Evolutionary conservation across 1,284 basidiomycete species (phyloP), one percentile per base, ranked within the genome.

Genomic region (Microbotryum lychnidis-dioicae): DNA sequence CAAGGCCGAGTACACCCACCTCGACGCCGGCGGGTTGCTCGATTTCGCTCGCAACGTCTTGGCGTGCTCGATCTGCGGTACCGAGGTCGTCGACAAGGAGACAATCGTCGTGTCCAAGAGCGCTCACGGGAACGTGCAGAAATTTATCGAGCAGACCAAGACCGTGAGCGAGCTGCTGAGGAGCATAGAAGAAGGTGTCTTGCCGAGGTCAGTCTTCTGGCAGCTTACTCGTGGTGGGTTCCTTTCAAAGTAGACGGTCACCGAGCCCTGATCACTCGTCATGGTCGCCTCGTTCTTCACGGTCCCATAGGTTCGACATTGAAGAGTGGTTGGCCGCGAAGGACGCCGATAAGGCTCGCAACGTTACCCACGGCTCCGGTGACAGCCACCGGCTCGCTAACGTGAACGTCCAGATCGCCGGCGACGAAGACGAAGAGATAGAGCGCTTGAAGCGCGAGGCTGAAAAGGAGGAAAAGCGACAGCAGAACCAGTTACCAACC

Each of bases 71-170:
- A 75, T 78, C 12, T 82, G 81, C 67, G 74, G 74, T 25, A 77
- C 76, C 51, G 91, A 94, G 74, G 81, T 97, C 25, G 79, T 89
- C 50, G 89, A 97, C 76, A 93, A 97, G 72, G 93, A 97, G 75
- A 86, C 91, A 70, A 86, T 87, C 10, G 88, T 89, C 75, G 87
- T 84, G 65, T 86, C 89, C 18, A 79, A 80, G 62, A 87, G 87
- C 18, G 89, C 85, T 70, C 87, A 93, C 75, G 94, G 97, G 75
- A 82, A 89, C 59, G 94, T 98, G 88, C 89, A 91, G 76, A 80
- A 91, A 62, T 93, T 98, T 76, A 97, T 97, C 76, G 82, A 85
- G 63, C 90, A 94, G 75, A 92, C 93, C 77, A 82, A 85, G 50
- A 87, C 87, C 68, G 85, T 98, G 50, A 82, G 87, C 21, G 89